Base-by-base conservation (phyloP, 306 rosid genomes). In the Corylus avellana region DNA sequence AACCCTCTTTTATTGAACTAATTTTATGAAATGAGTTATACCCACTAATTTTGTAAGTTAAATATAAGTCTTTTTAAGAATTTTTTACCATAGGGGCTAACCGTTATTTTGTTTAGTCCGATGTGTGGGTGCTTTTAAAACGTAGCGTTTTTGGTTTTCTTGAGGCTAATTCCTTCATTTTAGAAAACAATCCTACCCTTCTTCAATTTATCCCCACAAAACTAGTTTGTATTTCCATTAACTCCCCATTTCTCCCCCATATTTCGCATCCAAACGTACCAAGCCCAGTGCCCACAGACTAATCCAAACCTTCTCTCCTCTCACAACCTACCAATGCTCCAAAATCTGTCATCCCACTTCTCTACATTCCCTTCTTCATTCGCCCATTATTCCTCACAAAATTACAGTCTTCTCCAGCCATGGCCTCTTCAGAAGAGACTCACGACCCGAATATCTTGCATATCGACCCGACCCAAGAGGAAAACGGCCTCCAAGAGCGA, bases 381-480 rank as follows among this genome's bases (percentile, higher is more conserved):
- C 13, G 53, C 77, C 69, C 69, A 7, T 9, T 51, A 80, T 80
- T 87, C 76, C 10, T 82, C 82, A 25, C 64, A 66, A 62, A 78
- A 47, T 54, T 77, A 37, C 85, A 54, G 67, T 22, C 53, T n/a
- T 7, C 46, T 37, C 47, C 77, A 46, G 46, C 85, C 82, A 72
- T 84, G 92, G 79, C 77, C 51, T 46, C 59, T 70, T 4, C 66
- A n/a, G 69, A 67, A 72, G 27, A 56, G 35, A 61, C 67, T 75
- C 55, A 4, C 14, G 27, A 53, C 67, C 77, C 88, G 74, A 78
- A 80, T 92, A 25, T 85, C 88, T 8, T 86, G 91, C 57, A 66
- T 22, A 20, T 77, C 88, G 20, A 84, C 77, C 73, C 89, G 85
- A 54, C 75, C 70, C 71, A 85, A 55, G 78, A 85, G 81, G 78